These are phyloP conservation scores for Cladophialophora chaetospira DNA, from an alignment of 2,329 filamentous ascomycete genomes.

Conservation along the genomic window DNA sequence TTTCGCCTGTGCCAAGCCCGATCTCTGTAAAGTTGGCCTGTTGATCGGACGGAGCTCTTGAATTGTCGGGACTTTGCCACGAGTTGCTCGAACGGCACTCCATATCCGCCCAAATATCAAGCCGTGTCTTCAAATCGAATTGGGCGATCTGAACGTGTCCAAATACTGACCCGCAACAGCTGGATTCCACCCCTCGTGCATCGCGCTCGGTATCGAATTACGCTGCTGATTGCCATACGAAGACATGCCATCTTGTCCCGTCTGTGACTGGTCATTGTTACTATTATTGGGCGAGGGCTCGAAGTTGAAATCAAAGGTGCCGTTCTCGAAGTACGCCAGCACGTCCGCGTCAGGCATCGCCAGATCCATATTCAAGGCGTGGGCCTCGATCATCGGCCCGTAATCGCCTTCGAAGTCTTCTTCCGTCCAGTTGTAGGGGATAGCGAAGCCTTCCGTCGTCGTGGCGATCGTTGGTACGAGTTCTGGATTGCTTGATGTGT, in stretches of 20 bases:
- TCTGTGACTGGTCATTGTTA: too few relatives aligned
- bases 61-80: too few relatives aligned
- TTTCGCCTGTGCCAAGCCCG: too few relatives aligned
- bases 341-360: conserved; percentile 17
- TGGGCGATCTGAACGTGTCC: background rate
- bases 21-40: too few relatives aligned
- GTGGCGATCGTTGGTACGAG: background rate
- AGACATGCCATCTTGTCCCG: too few relatives aligned
- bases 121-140: background rate
- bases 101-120: background rate
- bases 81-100: too few relatives aligned
- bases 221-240: background rate
- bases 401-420: conserved; percentile 17
- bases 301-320: conserved; percentile 9
- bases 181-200: background rate
- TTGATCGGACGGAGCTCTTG: too few relatives aligned
- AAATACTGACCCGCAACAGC: background rate
- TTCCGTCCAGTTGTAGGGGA: conserved; percentile 6
- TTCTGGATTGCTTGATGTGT: background rate
- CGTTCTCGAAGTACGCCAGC: conserved; percentile 15
- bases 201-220: background rate
- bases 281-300: conserved; percentile 10
- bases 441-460: background rate
- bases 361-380: conserved; percentile 26
- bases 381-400: conserved; percentile 20